These are phyloP conservation scores for Cladophialophora exuberans DNA, from an alignment of 2,329 filamentous ascomycete genomes.

Conservation along the genomic window DNA sequence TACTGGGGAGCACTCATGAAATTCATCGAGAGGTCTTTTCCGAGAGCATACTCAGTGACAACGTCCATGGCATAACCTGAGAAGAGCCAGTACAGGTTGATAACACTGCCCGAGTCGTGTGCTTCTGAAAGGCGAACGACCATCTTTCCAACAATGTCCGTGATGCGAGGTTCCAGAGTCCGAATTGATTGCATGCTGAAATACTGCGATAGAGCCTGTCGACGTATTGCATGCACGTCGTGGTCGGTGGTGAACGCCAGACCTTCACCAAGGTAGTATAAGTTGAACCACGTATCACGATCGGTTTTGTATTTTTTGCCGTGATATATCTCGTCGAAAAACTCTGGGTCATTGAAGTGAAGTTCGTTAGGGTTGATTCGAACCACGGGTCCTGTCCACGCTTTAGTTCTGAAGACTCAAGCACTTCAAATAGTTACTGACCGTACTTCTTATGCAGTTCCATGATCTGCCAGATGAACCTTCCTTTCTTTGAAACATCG, in stretches of 20 bases:
- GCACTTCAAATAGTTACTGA: constrained; percentile 19
- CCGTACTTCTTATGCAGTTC: constrained; percentile 42
- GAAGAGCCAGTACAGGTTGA: not conserved
- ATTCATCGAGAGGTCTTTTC: constrained; percentile 10
- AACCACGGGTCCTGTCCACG: constrained; percentile 27
- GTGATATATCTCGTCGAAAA: constrained; percentile 37
- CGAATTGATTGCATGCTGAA: constrained; percentile 31
- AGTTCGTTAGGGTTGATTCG: constrained; percentile 35
- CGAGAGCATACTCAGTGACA: constrained; percentile 28
- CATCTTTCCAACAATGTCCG: constrained; percentile 31
- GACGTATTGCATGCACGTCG: constrained; percentile 32
- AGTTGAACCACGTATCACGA: constrained; percentile 23
- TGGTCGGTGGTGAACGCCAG: constrained; percentile 34
- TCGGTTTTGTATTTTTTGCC: constrained; percentile 16
- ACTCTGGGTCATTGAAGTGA: constrained; percentile 33
- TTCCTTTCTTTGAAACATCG: constrained; percentile 38
- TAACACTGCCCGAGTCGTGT: not conserved
- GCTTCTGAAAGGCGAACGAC: constrained; percentile 11
- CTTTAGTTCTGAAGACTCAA: not conserved
- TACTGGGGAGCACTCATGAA: constrained; percentile 29
- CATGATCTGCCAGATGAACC: constrained; percentile 40
- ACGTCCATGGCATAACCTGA: constrained; percentile 14
- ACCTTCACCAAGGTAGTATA: constrained; percentile 11
- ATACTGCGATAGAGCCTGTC: constrained; percentile 28
- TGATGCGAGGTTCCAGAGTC: constrained; percentile 33